Conservation (phyloP, 768 basidiomycete genomes). For the Tephrocybe sp. region DNA sequence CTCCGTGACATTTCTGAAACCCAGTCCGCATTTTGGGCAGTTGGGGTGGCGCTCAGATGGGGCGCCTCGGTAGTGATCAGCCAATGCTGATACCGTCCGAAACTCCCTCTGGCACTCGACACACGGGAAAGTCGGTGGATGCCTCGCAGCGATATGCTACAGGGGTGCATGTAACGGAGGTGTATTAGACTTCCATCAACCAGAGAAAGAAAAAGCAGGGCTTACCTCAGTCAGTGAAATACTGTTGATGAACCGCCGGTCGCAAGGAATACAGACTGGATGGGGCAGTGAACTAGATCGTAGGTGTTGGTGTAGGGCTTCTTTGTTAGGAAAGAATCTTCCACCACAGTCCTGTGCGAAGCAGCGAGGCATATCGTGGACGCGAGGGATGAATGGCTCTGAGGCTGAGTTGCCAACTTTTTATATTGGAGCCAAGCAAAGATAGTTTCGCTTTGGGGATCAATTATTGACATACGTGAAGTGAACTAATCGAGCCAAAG, state of each 20-base stretch:
- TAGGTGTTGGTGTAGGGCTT: constrained; percentile 15
- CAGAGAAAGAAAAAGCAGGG: not conserved
- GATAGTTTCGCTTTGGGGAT: no score
- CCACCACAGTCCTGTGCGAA: constrained; percentile 6
- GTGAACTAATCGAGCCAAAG: not conserved
- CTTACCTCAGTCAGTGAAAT: constrained; percentile 7
- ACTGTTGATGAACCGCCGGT: constrained; percentile 11
- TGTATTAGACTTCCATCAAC: not conserved
- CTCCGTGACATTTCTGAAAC: not conserved
- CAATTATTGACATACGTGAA: no score
- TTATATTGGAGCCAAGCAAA: no score
- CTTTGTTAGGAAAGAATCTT: constrained; percentile 6
- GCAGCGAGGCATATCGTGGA: constrained; percentile 12
- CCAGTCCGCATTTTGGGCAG: constrained; percentile 8
- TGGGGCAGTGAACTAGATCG: not conserved
- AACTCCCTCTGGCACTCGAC: constrained; percentile 1
- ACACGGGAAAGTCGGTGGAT: constrained; percentile 5
- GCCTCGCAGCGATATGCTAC: constrained; percentile 8
- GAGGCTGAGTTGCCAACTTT: not conserved
- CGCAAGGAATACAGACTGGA: constrained; percentile 8
- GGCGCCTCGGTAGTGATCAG: constrained; percentile 11
- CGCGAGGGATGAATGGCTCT: not conserved
- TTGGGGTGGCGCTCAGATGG: constrained; percentile 11
- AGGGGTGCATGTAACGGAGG: no score
- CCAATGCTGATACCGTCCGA: not conserved